These are phyloP conservation scores for Coemansia sp. DNA, from an alignment of 192 early-diverging fungal species.

Conservation along the genomic window DNA sequence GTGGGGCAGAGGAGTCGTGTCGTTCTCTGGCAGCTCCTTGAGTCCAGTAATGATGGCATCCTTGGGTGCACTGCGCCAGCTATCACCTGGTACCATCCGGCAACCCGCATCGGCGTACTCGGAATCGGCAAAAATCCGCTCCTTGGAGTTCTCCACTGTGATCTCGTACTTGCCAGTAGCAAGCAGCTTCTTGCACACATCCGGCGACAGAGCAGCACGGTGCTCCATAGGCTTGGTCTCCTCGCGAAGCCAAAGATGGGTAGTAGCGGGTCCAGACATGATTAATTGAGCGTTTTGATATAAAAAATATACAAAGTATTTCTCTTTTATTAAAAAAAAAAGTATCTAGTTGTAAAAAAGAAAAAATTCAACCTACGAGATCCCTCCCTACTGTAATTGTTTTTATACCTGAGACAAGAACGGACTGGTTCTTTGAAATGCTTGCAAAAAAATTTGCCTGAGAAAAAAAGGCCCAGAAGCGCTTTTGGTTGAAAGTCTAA, in stretches of 20 bases:
- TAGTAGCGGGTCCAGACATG: conserved; percentile 17
- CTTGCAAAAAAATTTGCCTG: no score
- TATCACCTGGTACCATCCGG: conserved; percentile 68
- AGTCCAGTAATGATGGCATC: conserved; percentile 95
- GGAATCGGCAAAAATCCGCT: conserved; percentile 84
- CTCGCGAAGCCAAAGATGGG: conserved; percentile 90
- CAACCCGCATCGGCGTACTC: conserved; percentile 88
- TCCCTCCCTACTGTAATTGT: no score
- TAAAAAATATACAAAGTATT: background rate
- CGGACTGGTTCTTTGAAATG: no score
- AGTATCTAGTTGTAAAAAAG: background rate
- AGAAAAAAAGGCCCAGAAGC: no score
- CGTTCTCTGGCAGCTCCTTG: conserved; percentile 96
- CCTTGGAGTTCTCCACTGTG: conserved; percentile 77
- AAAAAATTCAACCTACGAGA: no score
- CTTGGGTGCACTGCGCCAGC: conserved; percentile 81
- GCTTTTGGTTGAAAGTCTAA: no score
- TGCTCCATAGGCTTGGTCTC: conserved; percentile 98
- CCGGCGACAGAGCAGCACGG: conserved; percentile 88
- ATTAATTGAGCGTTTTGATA: background rate
- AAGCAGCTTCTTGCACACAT: conserved; percentile 74
- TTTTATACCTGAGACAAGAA: no score
- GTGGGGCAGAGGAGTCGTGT: conserved; percentile 82
- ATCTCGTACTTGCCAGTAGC: conserved; percentile 71
- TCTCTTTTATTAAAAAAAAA: background rate